Conservation (phyloP, 768 basidiomycete genomes). For the Pisolithus orientalis region DNA sequence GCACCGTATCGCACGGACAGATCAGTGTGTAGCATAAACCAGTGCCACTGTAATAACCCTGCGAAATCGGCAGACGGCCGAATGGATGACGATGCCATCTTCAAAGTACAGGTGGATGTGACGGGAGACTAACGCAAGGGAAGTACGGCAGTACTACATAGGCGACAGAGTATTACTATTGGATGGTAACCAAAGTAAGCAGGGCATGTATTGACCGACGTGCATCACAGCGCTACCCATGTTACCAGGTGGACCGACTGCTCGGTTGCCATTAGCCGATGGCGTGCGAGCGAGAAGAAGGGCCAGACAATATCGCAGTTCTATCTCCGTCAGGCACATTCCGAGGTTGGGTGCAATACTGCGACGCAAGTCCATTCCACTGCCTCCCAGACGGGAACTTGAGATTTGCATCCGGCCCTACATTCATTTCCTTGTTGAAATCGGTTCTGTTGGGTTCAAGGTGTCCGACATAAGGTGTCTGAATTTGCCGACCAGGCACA, state of each 20-base stretch:
- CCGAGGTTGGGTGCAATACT: conserved; percentile 12
- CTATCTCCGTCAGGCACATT: conserved; percentile 19
- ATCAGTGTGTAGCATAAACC: no score
- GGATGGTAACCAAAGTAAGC: conserved; percentile 41
- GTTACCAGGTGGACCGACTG: conserved; percentile 27
- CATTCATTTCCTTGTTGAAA: conserved; percentile 24
- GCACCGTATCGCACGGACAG: no score
- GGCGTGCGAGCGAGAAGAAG: conserved; percentile 42
- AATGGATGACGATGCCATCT: no score
- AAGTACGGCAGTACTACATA: no score
- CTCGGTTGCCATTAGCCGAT: conserved; percentile 53
- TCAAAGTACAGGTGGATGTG: no score
- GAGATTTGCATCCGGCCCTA: conserved; percentile 23
- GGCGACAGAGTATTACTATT: conserved; percentile 33
- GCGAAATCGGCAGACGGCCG: no score
- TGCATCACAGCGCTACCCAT: conserved; percentile 20
- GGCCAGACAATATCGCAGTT: conserved; percentile 26
- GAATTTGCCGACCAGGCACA: conserved; percentile 32
- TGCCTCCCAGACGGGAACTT: conserved; percentile 35
- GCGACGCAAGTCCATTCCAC: conserved; percentile 28
- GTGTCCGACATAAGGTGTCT: conserved; percentile 26
- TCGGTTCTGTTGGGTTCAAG: conserved; percentile 21
- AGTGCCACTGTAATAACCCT: no score
- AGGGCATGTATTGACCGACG: conserved; percentile 37
- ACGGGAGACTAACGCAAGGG: no score